Evolutionary conservation across 2,329 filamentous ascomycete species (phyloP).

Genomic region (Aspergillus melleus): DNA sequence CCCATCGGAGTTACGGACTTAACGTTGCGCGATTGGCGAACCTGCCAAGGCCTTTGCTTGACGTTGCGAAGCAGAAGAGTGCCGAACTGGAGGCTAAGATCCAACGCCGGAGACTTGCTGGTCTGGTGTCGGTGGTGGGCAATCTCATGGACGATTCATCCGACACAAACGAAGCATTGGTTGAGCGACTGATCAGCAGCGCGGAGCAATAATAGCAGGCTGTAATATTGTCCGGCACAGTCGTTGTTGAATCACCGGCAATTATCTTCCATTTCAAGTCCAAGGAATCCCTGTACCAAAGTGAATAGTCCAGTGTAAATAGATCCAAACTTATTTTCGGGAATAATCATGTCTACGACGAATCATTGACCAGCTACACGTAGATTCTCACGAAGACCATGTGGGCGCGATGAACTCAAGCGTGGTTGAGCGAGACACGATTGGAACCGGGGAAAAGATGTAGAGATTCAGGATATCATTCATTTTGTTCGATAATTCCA

Average conservation of each 20-base stretch:
- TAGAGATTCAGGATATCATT: neutral
- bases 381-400: neutral
- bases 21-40: conserved; percentile 88
- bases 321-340: neutral
- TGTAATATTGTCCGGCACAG: neutral
- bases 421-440: neutral
- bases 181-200: conserved; percentile 33
- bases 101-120: conserved; percentile 59
- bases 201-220: conserved; percentile 32
- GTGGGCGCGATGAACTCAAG: no score
- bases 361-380: neutral
- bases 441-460: neutral
- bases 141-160: conserved; percentile 23
- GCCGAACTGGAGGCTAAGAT: conserved; percentile 75
- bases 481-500: neutral
- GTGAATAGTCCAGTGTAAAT: neutral
- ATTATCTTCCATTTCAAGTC: neutral
- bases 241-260: neutral
- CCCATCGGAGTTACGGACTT: conserved; percentile 89
- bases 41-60: conserved; percentile 73
- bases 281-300: neutral
- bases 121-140: conserved; percentile 31
- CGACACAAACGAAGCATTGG: conserved; percentile 21
- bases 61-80: conserved; percentile 77
- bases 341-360: neutral